Base-by-base conservation (phyloP, 2,329 filamentous ascomycete species). In the Trichoderma sp. region DNA sequence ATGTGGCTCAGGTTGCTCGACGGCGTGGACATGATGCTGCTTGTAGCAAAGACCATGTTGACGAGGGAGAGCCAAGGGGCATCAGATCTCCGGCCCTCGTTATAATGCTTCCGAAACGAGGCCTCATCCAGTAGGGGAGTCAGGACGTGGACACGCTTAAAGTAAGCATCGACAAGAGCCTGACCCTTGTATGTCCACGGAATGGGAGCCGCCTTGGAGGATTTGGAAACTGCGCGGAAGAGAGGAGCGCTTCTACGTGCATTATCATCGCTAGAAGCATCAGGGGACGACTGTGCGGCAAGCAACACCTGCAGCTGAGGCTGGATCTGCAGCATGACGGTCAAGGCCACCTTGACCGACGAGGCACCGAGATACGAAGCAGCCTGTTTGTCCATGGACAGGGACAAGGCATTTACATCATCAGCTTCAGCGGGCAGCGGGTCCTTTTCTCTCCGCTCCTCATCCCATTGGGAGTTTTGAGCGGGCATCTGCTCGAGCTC, bases 401-500 rank as follows among this genome's bases (percentile, higher is more conserved):
- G 52, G 91, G 52, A 91, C 88, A 74, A 91, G 89, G 76, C 71
- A 19, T 68, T 68, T 39, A 68, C 60, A 57, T 68, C 66, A n/a
- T 92, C 90, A 0, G 89, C 89, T 72, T 92, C 86, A 7, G 81
- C 83, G n/a, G 86, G 85, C 63, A 89, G 83, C 5, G 84, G 79
- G 67, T 89, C 86, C 64, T 82, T 79, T 45, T 80, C 83, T 67
- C 83, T 78, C 60, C 83, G 79, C 71, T 86, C 87, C 74, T 93
- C 90, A 69, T 92, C 90, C 85, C 87, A 89, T 74, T 89, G 87
- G 4, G 84, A 83, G 71, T 89, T 87, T 56, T 86, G 82, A 25
- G 84, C 82, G 0, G 91, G 90, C 72, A 92, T 89, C 72, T 90
- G 89, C 75, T 93, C 91, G 15, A 93, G 83, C 53, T 80, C 89